Evolutionary conservation across 2,329 filamentous ascomycete species (phyloP).

Genomic region (Ophiostoma pallidulum): DNA sequence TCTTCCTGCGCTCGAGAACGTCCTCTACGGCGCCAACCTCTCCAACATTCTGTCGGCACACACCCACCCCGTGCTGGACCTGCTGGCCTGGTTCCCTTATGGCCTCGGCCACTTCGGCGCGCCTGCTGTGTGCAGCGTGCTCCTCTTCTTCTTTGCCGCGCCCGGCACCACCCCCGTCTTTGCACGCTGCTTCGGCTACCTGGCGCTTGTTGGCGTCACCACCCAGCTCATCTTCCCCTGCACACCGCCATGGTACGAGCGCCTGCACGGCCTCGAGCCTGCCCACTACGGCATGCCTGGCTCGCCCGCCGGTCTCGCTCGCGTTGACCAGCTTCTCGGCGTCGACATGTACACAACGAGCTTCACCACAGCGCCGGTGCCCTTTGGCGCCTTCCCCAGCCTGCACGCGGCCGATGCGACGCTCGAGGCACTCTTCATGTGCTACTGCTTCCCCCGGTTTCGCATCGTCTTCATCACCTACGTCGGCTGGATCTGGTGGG

Average conservation of each 20-base stretch:
- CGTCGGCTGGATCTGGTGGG: conserved; percentile 93
- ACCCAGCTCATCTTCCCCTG: conserved; percentile 89
- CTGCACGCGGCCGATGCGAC: conserved; percentile 85
- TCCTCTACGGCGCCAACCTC: conserved; percentile 89
- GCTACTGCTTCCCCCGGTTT: conserved; percentile 78
- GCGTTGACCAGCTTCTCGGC: conserved; percentile 82
- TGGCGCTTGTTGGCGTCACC: conserved; percentile 78
- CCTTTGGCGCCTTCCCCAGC: conserved; percentile 92
- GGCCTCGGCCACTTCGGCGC: conserved; percentile 84
- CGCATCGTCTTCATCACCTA: conserved; percentile 74
- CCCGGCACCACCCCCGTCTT: conserved; percentile 79
- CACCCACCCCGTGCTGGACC: conserved; percentile 71
- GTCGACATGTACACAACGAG: conserved; percentile 87
- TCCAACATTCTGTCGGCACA: conserved; percentile 93
- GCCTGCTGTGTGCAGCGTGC: conserved; percentile 64
- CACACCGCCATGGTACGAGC: conserved; percentile 96
- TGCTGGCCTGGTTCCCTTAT: conserved; percentile 90
- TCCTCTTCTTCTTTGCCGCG: conserved; percentile 83
- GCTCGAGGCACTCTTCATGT: conserved; percentile 85
- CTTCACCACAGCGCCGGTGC: conserved; percentile 82
- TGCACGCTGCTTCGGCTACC: conserved; percentile 80
- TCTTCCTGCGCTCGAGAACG: conserved; percentile 87
- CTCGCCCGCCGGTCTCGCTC: conserved; percentile 78
- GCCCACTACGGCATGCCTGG: conserved; percentile 88
- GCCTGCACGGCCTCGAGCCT: conserved; percentile 78